Percentiles rank a stretch among this genome's conserved stretches.
Evolutionary conservation across 2,329 filamentous ascomycete species (phyloP).

Genomic region (Metarhizium brunneum): DNA sequence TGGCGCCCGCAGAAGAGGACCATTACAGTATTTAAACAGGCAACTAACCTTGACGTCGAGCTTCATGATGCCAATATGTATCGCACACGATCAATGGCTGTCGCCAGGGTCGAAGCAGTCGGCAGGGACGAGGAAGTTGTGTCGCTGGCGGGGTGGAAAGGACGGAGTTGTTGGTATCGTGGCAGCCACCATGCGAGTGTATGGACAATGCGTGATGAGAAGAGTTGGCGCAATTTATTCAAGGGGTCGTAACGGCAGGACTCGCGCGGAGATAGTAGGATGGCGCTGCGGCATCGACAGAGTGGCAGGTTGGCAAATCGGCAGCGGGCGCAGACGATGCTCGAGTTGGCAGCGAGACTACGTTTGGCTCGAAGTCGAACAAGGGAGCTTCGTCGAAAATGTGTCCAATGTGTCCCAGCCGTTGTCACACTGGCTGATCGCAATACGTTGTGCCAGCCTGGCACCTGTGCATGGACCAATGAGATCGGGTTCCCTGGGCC

Average conservation of each 20-base stretch:
- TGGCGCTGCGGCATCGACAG: neutral
- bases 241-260: neutral
- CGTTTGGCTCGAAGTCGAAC: neutral
- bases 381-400: slow-evolving; percentile 6
- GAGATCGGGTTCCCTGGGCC: slow-evolving; percentile 1
- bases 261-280: neutral
- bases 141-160: slow-evolving; percentile 3
- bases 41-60: slow-evolving; percentile 32
- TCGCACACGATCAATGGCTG: neutral
- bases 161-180: slow-evolving; percentile 1
- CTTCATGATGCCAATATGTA: slow-evolving; percentile 24
- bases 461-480: neutral
- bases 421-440: neutral
- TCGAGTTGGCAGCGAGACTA: neutral
- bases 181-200: slow-evolving; percentile 1
- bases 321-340: neutral
- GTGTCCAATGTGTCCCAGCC: slow-evolving; percentile 1
- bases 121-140: neutral
- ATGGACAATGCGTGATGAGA: neutral
- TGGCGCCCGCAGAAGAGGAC: neutral
- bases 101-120: neutral
- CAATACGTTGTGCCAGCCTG: slow-evolving; percentile 7
- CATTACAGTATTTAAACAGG: neutral
- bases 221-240: neutral
- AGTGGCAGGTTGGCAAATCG: neutral